Evolutionary conservation across 345 rosid species (phyloP).

Genomic region (Eucalyptus urophylla): DNA sequence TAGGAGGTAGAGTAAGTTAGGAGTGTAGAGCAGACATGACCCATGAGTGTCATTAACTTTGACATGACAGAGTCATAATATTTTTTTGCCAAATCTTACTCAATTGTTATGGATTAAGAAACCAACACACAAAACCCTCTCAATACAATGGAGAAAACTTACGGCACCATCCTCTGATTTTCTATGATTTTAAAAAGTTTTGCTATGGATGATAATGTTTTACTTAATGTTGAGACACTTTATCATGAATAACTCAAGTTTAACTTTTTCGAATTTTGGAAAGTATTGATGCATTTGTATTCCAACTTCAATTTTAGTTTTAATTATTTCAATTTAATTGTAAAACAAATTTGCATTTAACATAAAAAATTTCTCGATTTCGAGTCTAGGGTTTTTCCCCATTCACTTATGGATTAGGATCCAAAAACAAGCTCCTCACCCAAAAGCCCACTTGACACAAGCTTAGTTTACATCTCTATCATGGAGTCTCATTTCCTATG

Average conservation of each 20-base stretch:
- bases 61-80: too few relatives aligned
- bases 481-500: not conserved
- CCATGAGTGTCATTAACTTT: too few relatives aligned
- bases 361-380: not conserved
- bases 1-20: too few relatives aligned
- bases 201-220: not conserved
- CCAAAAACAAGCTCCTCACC: not conserved
- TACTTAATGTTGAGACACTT: not conserved
- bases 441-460: not conserved
- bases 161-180: not conserved
- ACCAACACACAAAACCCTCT: not conserved
- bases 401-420: not conserved
- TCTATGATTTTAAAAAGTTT: not conserved
- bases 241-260: not conserved
- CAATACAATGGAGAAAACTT: not conserved
- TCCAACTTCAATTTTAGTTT: not conserved
- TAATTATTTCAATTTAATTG: too few relatives aligned
- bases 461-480: not conserved
- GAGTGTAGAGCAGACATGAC: accelerated
- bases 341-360: too few relatives aligned
- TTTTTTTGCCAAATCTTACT: not conserved
- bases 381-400: not conserved
- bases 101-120: not conserved
- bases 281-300: not conserved
- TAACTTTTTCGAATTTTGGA: too few relatives aligned